Conservation (phyloP, 352 stramenopile genomes). For the Pythium volutum region DNA sequence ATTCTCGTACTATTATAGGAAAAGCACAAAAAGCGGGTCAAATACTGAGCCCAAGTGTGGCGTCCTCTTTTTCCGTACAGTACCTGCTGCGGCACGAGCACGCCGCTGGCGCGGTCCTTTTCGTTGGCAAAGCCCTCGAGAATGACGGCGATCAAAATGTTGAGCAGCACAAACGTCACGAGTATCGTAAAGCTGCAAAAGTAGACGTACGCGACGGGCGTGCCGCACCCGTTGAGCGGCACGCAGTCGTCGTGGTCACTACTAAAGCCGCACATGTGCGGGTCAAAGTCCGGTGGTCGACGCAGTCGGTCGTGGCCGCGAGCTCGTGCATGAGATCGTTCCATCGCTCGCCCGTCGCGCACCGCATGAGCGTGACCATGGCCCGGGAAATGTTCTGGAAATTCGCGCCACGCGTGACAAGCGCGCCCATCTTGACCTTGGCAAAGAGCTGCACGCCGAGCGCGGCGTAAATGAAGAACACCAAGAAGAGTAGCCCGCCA, state of each 20-base stretch:
- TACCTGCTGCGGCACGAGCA: slow-evolving; percentile 59
- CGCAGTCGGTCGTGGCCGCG: slow-evolving; percentile 42
- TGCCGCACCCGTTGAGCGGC: slow-evolving; percentile 68
- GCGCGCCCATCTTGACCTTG: slow-evolving; percentile 64
- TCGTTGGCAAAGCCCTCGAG: slow-evolving; percentile 87
- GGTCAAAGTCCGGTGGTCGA: slow-evolving; percentile 43
- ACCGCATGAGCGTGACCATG: slow-evolving; percentile 72
- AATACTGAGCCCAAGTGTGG: no score
- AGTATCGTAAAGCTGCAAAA: slow-evolving; percentile 89
- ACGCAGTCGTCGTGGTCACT: slow-evolving; percentile 34
- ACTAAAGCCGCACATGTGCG: slow-evolving; percentile 57
- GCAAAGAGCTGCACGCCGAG: slow-evolving; percentile 90
- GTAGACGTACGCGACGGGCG: slow-evolving; percentile 65
- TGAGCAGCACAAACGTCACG: slow-evolving; percentile 88
- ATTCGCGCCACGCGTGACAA: slow-evolving; percentile 75
- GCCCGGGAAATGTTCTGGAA: slow-evolving; percentile 84
- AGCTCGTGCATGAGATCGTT: slow-evolving; percentile 91
- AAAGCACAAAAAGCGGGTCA: no score
- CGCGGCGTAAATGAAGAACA: slow-evolving; percentile 92
- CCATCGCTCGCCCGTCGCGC: slow-evolving; percentile 92
- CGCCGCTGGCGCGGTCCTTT: slow-evolving; percentile 27
- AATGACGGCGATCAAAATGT: slow-evolving; percentile 92
- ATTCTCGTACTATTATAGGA: slow-evolving; percentile 54
- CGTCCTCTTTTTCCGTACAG: slow-evolving; percentile 30
- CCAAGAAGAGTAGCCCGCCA: slow-evolving; percentile 76